Base-by-base conservation (phyloP, 805 yeast genomes). In the Lachancea waltii region DNA sequence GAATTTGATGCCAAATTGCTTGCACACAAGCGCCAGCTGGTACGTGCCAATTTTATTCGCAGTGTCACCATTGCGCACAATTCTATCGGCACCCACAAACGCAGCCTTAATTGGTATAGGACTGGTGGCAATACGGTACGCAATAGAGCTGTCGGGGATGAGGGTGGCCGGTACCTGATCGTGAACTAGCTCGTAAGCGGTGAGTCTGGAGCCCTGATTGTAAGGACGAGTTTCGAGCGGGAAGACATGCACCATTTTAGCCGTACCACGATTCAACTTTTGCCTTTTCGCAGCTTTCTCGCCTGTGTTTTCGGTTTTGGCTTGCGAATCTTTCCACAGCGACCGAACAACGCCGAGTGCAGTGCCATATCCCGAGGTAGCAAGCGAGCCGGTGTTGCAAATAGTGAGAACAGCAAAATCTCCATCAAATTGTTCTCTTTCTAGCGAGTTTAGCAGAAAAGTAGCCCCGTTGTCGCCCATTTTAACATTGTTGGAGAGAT, bases 351-450 rank as follows among this genome's bases (percentile, higher is more conserved):
- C 85, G 10, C 98, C 97, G 21, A 90, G 69, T 0, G 97, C 97
- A 4, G 98, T 90, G 21, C 98, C 98, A 57, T 87, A 90, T 2
- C 97, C 97, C 3, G 97, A 85, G 1, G 98, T 90, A 1, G 98
- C 98, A 42, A 90, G 68, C 0, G 97, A 85, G 0, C 98, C 98
- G 1, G 98, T 90, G 63, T 90, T 90, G 63, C 98, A 90, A 40
- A 92, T 85, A 1, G 97, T 90, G 56, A 92, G 63, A 3, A 86
- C 89, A 1, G 94, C 75, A 55, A 87, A 79, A 4, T 81, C 80
- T 9, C 82, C 85, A 14, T 60, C 54, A 50, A 74, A 78, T 4
- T 67, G 63, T 44, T 78, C 74, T 13, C 60, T 46, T 14, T 56
- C 49, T 46, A 81, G 63, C 18, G 62, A 56, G 1, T 72, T 56